Base-by-base conservation (phyloP, 2,329 filamentous ascomycete species). In the Neopestalotiopsis sp. region DNA sequence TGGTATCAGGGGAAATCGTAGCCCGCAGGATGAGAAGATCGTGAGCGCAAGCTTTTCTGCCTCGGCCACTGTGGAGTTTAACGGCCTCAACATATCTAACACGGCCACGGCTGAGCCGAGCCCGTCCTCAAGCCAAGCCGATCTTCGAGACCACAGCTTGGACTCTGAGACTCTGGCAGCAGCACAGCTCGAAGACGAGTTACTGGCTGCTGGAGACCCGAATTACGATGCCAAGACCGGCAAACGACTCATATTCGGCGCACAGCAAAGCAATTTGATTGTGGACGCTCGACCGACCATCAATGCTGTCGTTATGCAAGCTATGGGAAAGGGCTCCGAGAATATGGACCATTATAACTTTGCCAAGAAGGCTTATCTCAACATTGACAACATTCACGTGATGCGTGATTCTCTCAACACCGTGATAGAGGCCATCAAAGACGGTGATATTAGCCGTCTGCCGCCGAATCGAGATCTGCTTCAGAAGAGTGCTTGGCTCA, bases 261-360 rank as follows among this genome's bases (percentile, higher is more conserved):
- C 95, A 13, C 95, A 98, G 74, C 94, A 98, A 78, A 90, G 90
- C 71, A 99, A 98, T 76, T 83, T 98, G 69, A 99, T 99, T 73
- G 94, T 99, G 59, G 96, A 99, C 83, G 96, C 96, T 59, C 90
- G 96, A 61, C 96, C 96, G 17, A 96, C 92, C 3, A 91, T 99
- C 74, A 99, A 99, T 79, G 96, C 96, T 24, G 90, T 95, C 73
- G 94, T 94, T 6, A 98, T 98, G 88, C 95, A 98, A 79, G 93
- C 95, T 4, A 91, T 95, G 72, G 96, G 96, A 6, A 90, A 95
- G 79, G 96, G 96, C 2, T 97, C 95, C 0, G 96, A 99, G 81
- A 97, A 98, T 76, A 98, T 98, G 93, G 94, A 97, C 72, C 92
- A 97, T 80, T 99, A 99, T 83, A 94, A 92, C 71, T 95, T 95